A percentile compares a stretch with the other conserved stretches of the same genome.
These are phyloP conservation scores for Eleusine coracana DNA, from an alignment of 176 grass and related monocot genomes.

Conservation along the genomic window DNA sequence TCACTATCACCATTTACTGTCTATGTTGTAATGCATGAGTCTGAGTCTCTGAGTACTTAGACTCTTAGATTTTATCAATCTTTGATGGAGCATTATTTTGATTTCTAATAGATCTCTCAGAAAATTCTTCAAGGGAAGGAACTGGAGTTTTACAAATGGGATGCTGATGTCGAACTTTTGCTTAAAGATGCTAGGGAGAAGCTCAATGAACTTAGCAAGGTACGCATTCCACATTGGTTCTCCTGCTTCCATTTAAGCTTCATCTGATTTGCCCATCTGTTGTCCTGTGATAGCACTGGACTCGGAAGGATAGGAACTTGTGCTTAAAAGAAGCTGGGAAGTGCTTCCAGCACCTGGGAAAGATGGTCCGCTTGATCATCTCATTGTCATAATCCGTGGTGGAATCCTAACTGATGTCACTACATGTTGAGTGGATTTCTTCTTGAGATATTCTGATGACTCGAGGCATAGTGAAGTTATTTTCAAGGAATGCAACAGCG, in stretches of 20 bases:
- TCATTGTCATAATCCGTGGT: slow-evolving; percentile 31
- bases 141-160: slow-evolving; percentile 92
- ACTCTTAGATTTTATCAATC: slow-evolving; percentile 25
- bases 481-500: background rate
- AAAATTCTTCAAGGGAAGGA: slow-evolving; percentile 76
- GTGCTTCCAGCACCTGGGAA: slow-evolving; percentile 72
- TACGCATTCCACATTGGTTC: slow-evolving; percentile 26
- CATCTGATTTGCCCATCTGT: slow-evolving; percentile 21
- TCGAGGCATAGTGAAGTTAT: slow-evolving; percentile 31
- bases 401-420: background rate
- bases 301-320: slow-evolving; percentile 78
- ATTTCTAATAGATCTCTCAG: slow-evolving; percentile 54
- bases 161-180: slow-evolving; percentile 64
- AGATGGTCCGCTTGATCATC: slow-evolving; percentile 78
- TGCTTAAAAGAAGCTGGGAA: slow-evolving; percentile 84
- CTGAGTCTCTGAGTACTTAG: background rate
- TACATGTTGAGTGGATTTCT: background rate
- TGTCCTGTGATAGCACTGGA: slow-evolving; percentile 72
- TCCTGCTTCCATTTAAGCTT: slow-evolving; percentile 21
- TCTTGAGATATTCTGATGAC: slow-evolving; percentile 3
- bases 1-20: background rate
- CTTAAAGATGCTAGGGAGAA: slow-evolving; percentile 73
- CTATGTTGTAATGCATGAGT: background rate
- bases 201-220: slow-evolving; percentile 85
- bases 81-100: slow-evolving; percentile 25